A percentile compares a stretch with the other conserved stretches of the same genome.
phyloP scores from a whole-genome alignment of 305 asterid species.

The Fraxinus sp. region DNA sequence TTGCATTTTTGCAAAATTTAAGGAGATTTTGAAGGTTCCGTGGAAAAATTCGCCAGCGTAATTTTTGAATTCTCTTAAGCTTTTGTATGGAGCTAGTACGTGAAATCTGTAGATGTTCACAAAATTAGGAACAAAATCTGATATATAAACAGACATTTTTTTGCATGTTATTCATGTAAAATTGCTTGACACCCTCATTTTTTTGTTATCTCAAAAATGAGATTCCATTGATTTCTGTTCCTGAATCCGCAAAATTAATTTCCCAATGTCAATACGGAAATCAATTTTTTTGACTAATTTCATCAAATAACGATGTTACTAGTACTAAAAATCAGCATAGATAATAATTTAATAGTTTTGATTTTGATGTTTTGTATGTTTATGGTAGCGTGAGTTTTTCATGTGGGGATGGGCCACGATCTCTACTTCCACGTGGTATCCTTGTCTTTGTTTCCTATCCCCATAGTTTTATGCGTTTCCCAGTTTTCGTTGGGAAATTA shows the following conservation, averaged over 20 bases:
- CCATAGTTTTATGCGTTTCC: background rate
- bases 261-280: background rate
- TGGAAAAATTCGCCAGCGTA: background rate
- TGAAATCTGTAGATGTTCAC: constrained; percentile 27
- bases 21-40: background rate
- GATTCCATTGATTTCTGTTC: constrained; percentile 1
- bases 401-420: background rate
- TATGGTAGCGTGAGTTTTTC: background rate
- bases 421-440: background rate
- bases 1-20: background rate
- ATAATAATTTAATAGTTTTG: background rate
- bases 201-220: constrained; percentile 1
- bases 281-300: background rate
- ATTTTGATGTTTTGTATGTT: background rate
- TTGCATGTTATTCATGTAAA: constrained; percentile 1
- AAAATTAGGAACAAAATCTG: constrained; percentile 36
- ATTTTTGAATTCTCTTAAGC: background rate
- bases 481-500: background rate
- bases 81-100: constrained; percentile 19
- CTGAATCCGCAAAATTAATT: background rate
- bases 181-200: constrained; percentile 12
- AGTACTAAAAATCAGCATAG: background rate
- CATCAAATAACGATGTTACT: background rate
- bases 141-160: constrained; percentile 19
- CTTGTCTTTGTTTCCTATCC: background rate